These are phyloP conservation scores for Fusarium algeriense DNA, from an alignment of 2,329 filamentous ascomycete genomes.

Conservation along the genomic window DNA sequence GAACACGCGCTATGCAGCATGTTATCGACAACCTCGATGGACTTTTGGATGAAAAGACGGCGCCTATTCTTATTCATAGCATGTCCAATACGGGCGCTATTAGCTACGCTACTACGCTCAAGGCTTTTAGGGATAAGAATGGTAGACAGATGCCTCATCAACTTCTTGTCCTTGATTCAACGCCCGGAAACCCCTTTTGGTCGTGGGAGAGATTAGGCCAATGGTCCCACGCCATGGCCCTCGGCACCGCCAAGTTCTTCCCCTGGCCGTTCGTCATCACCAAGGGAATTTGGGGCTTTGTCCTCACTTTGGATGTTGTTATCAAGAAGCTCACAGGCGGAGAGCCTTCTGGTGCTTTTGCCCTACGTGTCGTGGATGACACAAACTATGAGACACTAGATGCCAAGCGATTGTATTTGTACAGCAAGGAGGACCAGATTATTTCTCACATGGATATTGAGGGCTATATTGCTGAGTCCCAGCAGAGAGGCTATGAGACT, in stretches of 20 bases:
- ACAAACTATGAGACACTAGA: conserved; percentile 50
- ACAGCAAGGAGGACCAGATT: conserved; percentile 69
- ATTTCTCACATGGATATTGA: conserved; percentile 69
- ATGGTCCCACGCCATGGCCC: conserved; percentile 66
- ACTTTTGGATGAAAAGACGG: conserved; percentile 35
- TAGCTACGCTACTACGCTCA: conserved; percentile 62
- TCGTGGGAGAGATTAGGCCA: conserved; percentile 58
- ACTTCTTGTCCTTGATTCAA: conserved; percentile 65
- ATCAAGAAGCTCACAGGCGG: conserved; percentile 54
- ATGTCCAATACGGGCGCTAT: conserved; percentile 72
- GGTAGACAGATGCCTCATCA: conserved; percentile 59
- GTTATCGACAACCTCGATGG: conserved; percentile 53
- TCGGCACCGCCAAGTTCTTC: conserved; percentile 61
- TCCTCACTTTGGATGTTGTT: conserved; percentile 55
- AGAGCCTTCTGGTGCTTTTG: conserved; percentile 57
- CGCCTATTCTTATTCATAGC: conserved; percentile 61
- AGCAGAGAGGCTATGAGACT: conserved; percentile 61
- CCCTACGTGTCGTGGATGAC: conserved; percentile 54
- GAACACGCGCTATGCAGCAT: conserved; percentile 60
- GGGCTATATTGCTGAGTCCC: conserved; percentile 62
- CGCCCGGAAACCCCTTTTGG: conserved; percentile 62
- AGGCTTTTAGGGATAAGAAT: conserved; percentile 58
- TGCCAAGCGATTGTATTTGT: conserved; percentile 67
- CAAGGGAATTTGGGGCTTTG: conserved; percentile 59
- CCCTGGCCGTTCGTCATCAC: conserved; percentile 64